A percentile compares a stretch with the other conserved stretches of the same genome.
phyloP scores from a whole-genome alignment of 176 grass and related monocot genomes.

The Leersia perrieri region DNA sequence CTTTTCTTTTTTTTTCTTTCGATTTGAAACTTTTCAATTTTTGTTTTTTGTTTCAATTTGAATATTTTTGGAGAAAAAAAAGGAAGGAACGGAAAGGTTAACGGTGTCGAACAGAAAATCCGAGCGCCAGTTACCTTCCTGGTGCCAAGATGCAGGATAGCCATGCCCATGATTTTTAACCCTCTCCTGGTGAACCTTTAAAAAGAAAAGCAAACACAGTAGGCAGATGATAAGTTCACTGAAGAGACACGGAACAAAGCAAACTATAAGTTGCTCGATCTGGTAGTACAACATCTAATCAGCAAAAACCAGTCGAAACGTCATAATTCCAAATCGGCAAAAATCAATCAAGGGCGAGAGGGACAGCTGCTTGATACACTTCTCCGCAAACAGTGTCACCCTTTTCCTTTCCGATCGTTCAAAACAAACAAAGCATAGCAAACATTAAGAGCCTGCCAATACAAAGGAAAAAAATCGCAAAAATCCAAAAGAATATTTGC shows the following conservation, averaged over 20 bases:
- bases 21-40: no score
- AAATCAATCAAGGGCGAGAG: conserved; percentile 23
- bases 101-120: no score
- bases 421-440: neutral
- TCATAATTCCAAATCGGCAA: conserved; percentile 2
- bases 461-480: neutral
- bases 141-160: no score
- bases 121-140: no score
- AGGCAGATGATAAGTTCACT: neutral
- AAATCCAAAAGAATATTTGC: conserved; percentile 27
- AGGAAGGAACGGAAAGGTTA: no score
- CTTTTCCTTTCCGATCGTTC: neutral
- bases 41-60: no score
- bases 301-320: neutral
- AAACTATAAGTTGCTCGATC: neutral
- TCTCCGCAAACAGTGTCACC: neutral
- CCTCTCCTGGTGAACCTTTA: no score
- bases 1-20: no score
- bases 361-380: conserved; percentile 23
- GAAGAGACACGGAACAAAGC: neutral
- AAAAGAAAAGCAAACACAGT: neutral
- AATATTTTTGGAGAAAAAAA: no score
- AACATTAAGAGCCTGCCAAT: neutral
- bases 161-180: no score
- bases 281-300: neutral